Conservation (phyloP, 139 green algal genomes). For the Picochlorum sp. region DNA sequence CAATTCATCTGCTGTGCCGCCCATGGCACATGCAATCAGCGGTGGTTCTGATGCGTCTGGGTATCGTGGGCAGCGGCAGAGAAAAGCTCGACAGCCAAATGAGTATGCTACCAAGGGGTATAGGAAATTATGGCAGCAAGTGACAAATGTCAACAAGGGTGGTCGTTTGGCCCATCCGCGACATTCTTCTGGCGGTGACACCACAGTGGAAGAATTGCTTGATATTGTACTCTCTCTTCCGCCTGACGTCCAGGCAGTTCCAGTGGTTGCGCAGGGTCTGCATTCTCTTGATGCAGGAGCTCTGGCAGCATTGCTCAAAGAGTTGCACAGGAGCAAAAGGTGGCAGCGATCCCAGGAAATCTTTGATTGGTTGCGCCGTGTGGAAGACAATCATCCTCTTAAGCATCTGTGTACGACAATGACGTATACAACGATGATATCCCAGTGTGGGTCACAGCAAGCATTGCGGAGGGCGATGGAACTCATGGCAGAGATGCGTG, state of each 20-base stretch:
- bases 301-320: constrained; percentile 72
- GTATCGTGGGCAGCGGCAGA: too few relatives aligned
- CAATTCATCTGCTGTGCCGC: too few relatives aligned
- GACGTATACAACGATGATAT: constrained; percentile 84
- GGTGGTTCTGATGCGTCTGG: too few relatives aligned
- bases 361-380: constrained; percentile 74
- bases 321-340: constrained; percentile 52
- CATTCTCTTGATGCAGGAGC: constrained; percentile 65
- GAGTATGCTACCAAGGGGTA: constrained; percentile 13
- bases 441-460: constrained; percentile 41
- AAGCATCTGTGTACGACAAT: constrained; percentile 70
- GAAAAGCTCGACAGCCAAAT: too few relatives aligned
- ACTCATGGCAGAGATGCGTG: constrained; percentile 52
- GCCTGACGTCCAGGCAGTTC: constrained; percentile 34
- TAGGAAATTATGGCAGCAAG: constrained; percentile 65
- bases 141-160: constrained; percentile 36
- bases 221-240: constrained; percentile 42
- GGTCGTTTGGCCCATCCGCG: constrained; percentile 24
- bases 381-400: constrained; percentile 46
- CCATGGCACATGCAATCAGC: too few relatives aligned
- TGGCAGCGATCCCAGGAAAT: constrained; percentile 39
- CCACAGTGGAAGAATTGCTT: constrained; percentile 59
- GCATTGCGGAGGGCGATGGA: constrained; percentile 46
- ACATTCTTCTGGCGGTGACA: constrained; percentile 15
- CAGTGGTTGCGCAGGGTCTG: constrained; percentile 48